phyloP scores from a whole-genome alignment of 257 asterid species.

The Capsicum pubescens region DNA sequence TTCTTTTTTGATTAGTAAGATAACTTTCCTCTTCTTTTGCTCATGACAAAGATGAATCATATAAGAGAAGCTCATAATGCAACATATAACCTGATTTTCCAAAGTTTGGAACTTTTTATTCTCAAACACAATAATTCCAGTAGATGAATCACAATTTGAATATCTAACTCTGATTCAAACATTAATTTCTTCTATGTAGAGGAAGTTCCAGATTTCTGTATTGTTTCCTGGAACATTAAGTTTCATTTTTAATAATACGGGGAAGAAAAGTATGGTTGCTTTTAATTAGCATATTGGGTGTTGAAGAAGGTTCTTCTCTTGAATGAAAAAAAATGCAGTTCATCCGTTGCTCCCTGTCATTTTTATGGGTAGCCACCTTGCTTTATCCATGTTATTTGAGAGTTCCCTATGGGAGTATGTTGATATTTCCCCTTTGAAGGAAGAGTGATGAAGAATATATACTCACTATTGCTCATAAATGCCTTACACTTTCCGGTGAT shows the following conservation, averaged over 20 bases:
- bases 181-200: neutral
- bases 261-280: neutral
- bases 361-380: neutral
- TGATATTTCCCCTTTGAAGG: neutral
- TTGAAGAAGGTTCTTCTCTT: neutral
- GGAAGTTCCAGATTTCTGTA: neutral
- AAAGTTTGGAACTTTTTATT: neutral
- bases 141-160: neutral
- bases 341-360: neutral
- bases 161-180: neutral
- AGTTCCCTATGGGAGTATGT: neutral
- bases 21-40: constrained; percentile 25
- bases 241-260: neutral
- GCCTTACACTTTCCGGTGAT: neutral
- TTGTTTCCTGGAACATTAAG: neutral
- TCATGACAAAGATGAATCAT: constrained; percentile 24
- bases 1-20: neutral
- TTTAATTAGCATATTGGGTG: neutral
- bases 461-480: constrained; percentile 9
- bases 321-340: neutral
- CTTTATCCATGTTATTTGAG: neutral
- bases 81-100: neutral
- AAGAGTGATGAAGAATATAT: constrained; percentile 16
- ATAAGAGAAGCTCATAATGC: constrained; percentile 11
- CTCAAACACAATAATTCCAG: neutral